phyloP scores from a whole-genome alignment of 1,139 yeast species.

The Debaryomyces nepalensis region DNA sequence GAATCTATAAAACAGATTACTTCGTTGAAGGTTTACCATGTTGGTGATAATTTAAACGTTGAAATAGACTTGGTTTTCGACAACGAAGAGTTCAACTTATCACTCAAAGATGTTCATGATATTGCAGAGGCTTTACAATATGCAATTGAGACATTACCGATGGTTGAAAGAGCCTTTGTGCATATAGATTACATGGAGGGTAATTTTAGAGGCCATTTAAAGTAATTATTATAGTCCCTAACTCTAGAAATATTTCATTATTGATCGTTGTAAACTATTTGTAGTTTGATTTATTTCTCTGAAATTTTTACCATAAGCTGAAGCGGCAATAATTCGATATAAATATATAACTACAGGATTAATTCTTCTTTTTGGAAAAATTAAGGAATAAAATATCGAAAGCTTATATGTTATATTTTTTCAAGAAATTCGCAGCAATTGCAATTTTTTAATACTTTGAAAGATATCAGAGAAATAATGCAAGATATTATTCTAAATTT shows the following conservation, averaged over 20 bases:
- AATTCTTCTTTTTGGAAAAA: too few relatives aligned
- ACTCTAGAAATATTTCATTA: neutral
- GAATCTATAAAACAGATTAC: conserved; percentile 68
- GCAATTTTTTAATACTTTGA: too few relatives aligned
- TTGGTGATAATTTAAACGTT: conserved; percentile 76
- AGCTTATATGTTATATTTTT: too few relatives aligned
- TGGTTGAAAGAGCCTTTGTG: conserved; percentile 80
- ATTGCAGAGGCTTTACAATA: conserved; percentile 82
- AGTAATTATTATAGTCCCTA: conserved; percentile 21
- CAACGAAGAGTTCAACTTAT: conserved; percentile 44
- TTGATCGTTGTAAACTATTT: neutral
- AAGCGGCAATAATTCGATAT: too few relatives aligned
- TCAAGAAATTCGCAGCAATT: too few relatives aligned
- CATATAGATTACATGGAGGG: conserved; percentile 74
- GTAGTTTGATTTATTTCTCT: too few relatives aligned
- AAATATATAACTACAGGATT: too few relatives aligned
- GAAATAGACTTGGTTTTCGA: conserved; percentile 76
- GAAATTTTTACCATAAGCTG: too few relatives aligned
- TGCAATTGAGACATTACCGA: conserved; percentile 76
- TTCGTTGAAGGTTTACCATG: conserved; percentile 73
- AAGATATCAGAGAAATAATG: too few relatives aligned
- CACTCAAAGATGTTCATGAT: conserved; percentile 74
- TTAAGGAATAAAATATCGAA: too few relatives aligned
- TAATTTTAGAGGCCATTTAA: conserved; percentile 55
- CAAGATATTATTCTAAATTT: too few relatives aligned